Evolutionary conservation across 1,284 basidiomycete genomes (phyloP), one percentile per base, ranked within the genome.

Genomic region (Leucoagaricus sp.): DNA sequence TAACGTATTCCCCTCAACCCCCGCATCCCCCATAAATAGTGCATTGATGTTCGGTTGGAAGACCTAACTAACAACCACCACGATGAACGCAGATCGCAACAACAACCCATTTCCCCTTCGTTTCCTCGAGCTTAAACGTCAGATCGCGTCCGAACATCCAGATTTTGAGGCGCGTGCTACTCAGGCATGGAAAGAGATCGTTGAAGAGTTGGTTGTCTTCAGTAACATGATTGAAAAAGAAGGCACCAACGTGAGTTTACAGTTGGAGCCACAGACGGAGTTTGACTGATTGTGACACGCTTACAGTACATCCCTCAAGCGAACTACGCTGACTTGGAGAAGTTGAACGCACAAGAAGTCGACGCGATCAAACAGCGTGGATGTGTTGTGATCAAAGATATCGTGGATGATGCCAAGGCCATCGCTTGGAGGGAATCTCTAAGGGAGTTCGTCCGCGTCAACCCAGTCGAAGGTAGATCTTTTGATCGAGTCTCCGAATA

Each of bases 351-450:
- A 0, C 79, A 82, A 29, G 72, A 81, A 47, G 60, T 85, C 5
- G 74, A 76, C 2, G 71, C 69, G 49, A 83, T 89, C 60, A 83
- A 76, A 61, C 72, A 79, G 45, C 76, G 75, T 56, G 87, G 87
- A 7, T 78, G 78, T 26, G 76, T 88, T 23, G 78, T 89, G n/a
- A 84, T 89, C 55, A 77, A 71, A 41, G 79, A 83, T 60, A 79
- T 89, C 1, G 84, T 89, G 1, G 77, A 83, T 41, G 76, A 81
- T 53, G 68, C 68, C 6, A 78, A 84, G 47, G 87, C 84, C 0
- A 60, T 73, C 15, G 69, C 64, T 15, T 90, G 86, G 86, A 86
- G 82, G 65, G 67, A 74, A 2, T 74, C 76, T 5, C 66, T 90
- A 49, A 73, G 79, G 38, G 76, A 83, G 26, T 88, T 86, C 59